Conservation (phyloP, 2,329 filamentous ascomycete genomes). For the Colletotrichum camelliae region DNA sequence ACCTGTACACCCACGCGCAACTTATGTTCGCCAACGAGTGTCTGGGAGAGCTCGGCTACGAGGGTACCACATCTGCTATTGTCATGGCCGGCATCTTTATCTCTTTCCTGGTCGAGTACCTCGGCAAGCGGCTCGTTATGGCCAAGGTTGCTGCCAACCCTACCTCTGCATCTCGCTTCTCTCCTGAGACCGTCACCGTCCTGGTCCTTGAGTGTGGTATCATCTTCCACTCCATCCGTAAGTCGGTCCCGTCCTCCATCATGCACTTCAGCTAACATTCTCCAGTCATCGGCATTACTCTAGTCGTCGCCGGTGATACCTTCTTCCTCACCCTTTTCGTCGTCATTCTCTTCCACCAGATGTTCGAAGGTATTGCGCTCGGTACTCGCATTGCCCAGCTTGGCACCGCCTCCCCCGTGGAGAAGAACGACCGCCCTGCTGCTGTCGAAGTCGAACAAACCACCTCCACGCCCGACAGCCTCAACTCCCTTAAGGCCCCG, state of each 20-base stretch:
- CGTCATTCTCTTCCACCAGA: slow-evolving; percentile 79
- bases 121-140: slow-evolving; percentile 63
- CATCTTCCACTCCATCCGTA: slow-evolving; percentile 75
- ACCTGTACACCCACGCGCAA: slow-evolving; percentile 74
- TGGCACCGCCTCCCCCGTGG: slow-evolving; percentile 30
- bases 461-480: slow-evolving; percentile 2
- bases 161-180: slow-evolving; percentile 27
- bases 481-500: slow-evolving; percentile 4
- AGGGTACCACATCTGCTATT: slow-evolving; percentile 72
- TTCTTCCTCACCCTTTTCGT: slow-evolving; percentile 64
- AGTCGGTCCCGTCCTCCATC: slow-evolving; percentile 29
- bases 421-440: not conserved
- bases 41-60: slow-evolving; percentile 69
- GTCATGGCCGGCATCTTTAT: slow-evolving; percentile 77
- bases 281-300: slow-evolving; percentile 66
- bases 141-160: slow-evolving; percentile 30
- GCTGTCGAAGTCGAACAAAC: slow-evolving; percentile 29
- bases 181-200: slow-evolving; percentile 63
- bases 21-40: slow-evolving; percentile 78
- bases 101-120: slow-evolving; percentile 74
- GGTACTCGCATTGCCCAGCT: slow-evolving; percentile 73
- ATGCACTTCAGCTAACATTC: slow-evolving; percentile 9
- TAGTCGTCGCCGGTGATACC: slow-evolving; percentile 63
- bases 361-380: slow-evolving; percentile 79
- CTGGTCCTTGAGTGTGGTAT: slow-evolving; percentile 75